A percentile compares a stretch with the other conserved stretches of the same genome.
phyloP scores from a whole-genome alignment of 106 monocot species.

The Dactylorhiza incarnata region DNA sequence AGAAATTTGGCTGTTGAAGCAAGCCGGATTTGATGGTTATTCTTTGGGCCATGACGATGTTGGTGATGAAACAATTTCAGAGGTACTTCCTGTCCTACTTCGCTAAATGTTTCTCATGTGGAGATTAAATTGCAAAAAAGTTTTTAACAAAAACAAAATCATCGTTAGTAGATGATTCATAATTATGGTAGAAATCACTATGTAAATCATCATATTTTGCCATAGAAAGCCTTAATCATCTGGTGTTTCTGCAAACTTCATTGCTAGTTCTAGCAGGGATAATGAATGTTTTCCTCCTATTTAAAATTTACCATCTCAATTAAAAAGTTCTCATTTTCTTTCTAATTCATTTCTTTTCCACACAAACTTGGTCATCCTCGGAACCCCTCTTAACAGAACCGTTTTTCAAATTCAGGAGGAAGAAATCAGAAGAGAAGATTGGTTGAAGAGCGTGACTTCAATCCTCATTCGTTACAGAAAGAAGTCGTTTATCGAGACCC shows the following conservation, averaged over 20 bases:
- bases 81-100: constrained; percentile 17
- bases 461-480: constrained; percentile 26
- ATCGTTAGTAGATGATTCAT: not conserved
- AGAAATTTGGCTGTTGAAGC: constrained; percentile 27
- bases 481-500: constrained; percentile 29
- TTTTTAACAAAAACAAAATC: not conserved
- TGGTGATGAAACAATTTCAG: constrained; percentile 15
- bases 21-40: constrained; percentile 29
- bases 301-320: too few species aligned
- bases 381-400: not conserved
- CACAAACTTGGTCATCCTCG: not conserved
- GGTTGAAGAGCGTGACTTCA: constrained; percentile 22
- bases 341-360: not conserved
- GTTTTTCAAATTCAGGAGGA: constrained; percentile 26
- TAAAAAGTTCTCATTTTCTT: too few species aligned
- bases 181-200: not conserved
- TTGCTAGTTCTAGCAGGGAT: too few species aligned
- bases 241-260: not conserved
- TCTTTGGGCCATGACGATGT: constrained; percentile 7
- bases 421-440: constrained; percentile 24
- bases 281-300: too few species aligned
- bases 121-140: not conserved
- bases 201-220: not conserved
- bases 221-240: not conserved
- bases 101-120: not conserved